Percentiles rank a stretch among this genome's conserved stretches.
Evolutionary conservation across 345 rosid genomes (phyloP).

Genomic region (Sisymbrium irio): DNA sequence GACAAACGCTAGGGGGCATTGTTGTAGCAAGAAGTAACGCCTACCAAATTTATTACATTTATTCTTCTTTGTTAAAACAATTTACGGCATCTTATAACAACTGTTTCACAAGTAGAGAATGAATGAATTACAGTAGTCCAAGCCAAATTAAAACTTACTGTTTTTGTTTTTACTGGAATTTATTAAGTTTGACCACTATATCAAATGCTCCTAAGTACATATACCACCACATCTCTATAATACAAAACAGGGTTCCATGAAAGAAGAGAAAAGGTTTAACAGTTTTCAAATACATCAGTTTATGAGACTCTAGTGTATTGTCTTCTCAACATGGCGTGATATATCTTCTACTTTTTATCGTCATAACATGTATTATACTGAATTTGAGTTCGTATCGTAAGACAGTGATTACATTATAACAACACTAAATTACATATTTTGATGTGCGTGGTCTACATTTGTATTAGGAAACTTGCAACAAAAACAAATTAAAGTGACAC

Average conservation of each 20-base stretch:
- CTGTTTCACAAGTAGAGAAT: neutral
- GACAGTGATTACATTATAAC: neutral
- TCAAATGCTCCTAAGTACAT: neutral
- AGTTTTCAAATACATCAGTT: too few species aligned
- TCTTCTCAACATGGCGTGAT: too few species aligned
- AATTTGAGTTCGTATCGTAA: neutral
- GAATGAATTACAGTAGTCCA: neutral
- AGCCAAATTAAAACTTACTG: neutral
- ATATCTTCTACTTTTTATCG: neutral
- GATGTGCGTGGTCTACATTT: neutral
- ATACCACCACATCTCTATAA: neutral
- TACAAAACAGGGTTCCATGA: neutral
- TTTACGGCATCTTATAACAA: neutral
- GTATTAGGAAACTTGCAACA: neutral
- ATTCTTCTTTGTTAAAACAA: too few species aligned
- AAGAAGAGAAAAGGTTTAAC: neutral
- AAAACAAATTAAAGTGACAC: neutral
- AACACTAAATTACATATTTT: neutral
- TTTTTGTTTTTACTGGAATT: neutral
- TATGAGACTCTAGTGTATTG: too few species aligned
- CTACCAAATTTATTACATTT: neutral
- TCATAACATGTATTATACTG: neutral
- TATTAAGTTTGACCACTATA: conserved; percentile 20
- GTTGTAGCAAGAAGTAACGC: conserved; percentile 26
- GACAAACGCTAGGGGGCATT: conserved; percentile 1